Evolutionary conservation across 768 basidiomycete species (phyloP).

Genomic region (Nidularia sp.): DNA sequence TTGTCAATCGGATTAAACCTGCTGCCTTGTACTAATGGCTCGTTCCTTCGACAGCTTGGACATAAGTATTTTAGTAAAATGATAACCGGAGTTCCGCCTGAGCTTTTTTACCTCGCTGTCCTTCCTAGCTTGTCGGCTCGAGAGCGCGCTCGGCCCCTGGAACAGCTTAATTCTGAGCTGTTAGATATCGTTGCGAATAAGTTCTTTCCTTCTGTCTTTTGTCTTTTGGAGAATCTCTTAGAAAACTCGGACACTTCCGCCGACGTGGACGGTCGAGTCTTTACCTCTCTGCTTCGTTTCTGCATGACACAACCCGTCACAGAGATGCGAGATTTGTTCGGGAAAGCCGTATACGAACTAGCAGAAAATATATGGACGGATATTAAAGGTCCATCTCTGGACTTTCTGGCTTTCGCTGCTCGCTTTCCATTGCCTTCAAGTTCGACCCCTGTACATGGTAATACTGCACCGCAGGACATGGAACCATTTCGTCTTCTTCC

Average conservation of each 20-base stretch:
- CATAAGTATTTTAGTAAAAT: no score
- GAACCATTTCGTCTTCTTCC: slow-evolving; percentile 23
- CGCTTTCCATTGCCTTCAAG: slow-evolving; percentile 12
- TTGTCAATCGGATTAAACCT: not conserved
- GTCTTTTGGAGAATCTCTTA: slow-evolving; percentile 19
- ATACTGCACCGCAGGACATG: not conserved
- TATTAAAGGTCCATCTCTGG: slow-evolving; percentile 8
- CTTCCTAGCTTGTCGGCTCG: slow-evolving; percentile 29
- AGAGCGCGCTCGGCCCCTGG: slow-evolving; percentile 31
- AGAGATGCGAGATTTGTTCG: slow-evolving; percentile 21
- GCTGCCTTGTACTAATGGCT: not conserved
- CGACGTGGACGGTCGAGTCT: slow-evolving; percentile 56
- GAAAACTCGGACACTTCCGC: slow-evolving; percentile 16
- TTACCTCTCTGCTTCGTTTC: slow-evolving; percentile 37
- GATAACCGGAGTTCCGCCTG: slow-evolving; percentile 5
- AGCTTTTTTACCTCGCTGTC: slow-evolving; percentile 20
- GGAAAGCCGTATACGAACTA: slow-evolving; percentile 4
- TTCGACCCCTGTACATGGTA: not conserved
- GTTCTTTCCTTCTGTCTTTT: slow-evolving; percentile 39
- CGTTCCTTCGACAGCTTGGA: slow-evolving; percentile 1
- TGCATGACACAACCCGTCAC: slow-evolving; percentile 17
- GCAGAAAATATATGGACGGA: slow-evolving; percentile 17
- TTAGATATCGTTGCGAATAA: slow-evolving; percentile 19
- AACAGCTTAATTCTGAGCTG: slow-evolving; percentile 22
- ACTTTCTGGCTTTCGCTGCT: slow-evolving; percentile 14